Percentiles rank a stretch among this genome's conserved stretches.
Evolutionary conservation across 78 protist species (phyloP).

Genomic region (Andalucia godoyi): DNA sequence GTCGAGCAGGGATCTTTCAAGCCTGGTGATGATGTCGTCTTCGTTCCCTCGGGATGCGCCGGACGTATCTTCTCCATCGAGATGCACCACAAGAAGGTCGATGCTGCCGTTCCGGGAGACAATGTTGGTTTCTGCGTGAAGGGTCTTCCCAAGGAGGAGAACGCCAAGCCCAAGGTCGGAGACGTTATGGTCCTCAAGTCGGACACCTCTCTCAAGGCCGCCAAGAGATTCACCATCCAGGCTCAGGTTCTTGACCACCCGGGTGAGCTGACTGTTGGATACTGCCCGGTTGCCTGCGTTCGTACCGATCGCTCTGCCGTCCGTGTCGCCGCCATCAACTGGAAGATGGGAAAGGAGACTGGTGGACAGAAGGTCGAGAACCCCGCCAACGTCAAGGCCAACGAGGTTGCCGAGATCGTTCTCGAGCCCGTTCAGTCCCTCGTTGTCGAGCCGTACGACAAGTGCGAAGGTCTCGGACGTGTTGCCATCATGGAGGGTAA

Average conservation of each 20-base stretch:
- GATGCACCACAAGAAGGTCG: constrained; percentile 81
- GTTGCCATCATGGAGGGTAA: constrained; percentile 62
- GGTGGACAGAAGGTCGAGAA: constrained; percentile 39
- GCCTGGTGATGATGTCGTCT: constrained; percentile 26
- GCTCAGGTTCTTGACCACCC: no score
- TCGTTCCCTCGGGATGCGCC: neutral
- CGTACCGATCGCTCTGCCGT: no score
- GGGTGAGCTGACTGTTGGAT: no score
- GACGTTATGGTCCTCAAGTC: no score
- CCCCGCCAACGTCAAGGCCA: constrained; percentile 40
- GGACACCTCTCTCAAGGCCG: no score
- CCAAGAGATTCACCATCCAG: no score
- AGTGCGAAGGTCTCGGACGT: constrained; percentile 49
- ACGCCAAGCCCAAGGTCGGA: no score
- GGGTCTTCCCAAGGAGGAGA: constrained; percentile 82
- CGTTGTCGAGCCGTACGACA: constrained; percentile 37
- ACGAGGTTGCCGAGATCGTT: constrained; percentile 40
- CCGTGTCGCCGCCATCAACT: no score
- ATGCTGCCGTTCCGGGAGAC: constrained; percentile 87
- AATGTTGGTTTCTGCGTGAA: constrained; percentile 79
- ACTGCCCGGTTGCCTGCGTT: no score
- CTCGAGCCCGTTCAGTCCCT: constrained; percentile 49
- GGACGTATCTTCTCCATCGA: constrained; percentile 70
- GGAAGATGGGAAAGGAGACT: constrained; percentile 55
- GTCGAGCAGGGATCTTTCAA: constrained; percentile 77